Evolutionary conservation across 345 rosid species (phyloP).

Genomic region (Physaria fendleri): DNA sequence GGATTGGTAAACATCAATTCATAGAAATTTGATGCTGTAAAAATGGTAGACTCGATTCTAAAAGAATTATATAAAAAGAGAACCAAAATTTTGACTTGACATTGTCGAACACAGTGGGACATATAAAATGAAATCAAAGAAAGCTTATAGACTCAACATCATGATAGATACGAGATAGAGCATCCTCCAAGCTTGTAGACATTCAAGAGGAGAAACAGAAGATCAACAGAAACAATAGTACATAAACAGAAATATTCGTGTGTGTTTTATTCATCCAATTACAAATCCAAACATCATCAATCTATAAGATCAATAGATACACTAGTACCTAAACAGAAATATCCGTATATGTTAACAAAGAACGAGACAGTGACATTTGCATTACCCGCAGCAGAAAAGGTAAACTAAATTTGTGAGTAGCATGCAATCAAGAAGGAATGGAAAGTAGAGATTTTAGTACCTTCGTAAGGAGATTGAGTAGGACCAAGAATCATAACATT

Average conservation of each 20-base stretch:
- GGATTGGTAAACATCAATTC: neutral
- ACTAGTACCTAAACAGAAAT: neutral
- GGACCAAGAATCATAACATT: constrained; percentile 99
- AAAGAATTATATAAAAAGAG: neutral
- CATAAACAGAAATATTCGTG: too few relatives aligned
- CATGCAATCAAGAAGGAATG: neutral
- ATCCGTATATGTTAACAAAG: neutral
- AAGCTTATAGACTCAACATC: neutral
- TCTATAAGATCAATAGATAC: neutral
- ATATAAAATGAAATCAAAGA: neutral
- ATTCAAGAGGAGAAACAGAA: too few relatives aligned
- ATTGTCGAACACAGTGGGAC: neutral
- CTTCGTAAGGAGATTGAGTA: constrained; percentile 95
- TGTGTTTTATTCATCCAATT: neutral
- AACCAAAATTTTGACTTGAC: neutral
- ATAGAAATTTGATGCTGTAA: neutral
- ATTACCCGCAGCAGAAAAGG: neutral
- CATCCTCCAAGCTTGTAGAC: too few relatives aligned
- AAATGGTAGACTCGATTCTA: neutral
- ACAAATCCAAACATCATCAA: neutral
- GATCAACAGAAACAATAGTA: too few relatives aligned
- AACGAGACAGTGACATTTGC: neutral
- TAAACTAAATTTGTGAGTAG: neutral
- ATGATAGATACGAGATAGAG: too few relatives aligned
- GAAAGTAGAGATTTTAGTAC: constrained; percentile 27